Evolutionary conservation across 805 yeast genomes (phyloP).

Genomic region (Starmerella kuoi): DNA sequence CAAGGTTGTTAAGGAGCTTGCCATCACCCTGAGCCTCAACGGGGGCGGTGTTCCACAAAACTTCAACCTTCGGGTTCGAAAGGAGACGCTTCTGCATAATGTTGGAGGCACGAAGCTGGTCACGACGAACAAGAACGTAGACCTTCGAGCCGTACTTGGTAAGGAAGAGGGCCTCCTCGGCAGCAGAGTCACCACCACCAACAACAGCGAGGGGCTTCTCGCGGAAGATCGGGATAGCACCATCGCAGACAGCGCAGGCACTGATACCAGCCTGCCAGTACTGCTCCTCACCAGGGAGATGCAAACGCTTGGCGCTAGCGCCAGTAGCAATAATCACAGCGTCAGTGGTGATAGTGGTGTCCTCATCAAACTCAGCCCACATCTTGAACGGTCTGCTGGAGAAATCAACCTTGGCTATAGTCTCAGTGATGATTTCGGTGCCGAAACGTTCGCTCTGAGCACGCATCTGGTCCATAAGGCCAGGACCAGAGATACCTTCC

Average conservation of each 20-base stretch:
- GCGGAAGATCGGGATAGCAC: constrained; percentile 98
- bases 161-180: constrained; percentile 94
- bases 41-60: constrained; percentile 75
- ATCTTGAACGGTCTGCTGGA: constrained; percentile 83
- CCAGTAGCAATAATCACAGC: constrained; percentile 93
- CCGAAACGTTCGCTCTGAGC: constrained; percentile 80
- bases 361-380: constrained; percentile 95
- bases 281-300: constrained; percentile 88
- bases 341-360: constrained; percentile 74
- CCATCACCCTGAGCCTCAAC: constrained; percentile 91
- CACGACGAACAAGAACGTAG: constrained; percentile 84
- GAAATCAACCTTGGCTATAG: constrained; percentile 84
- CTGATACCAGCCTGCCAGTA: constrained; percentile 99
- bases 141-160: constrained; percentile 98
- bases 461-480: constrained; percentile 88
- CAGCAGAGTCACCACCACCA: constrained; percentile 99
- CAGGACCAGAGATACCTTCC: constrained; percentile 73
- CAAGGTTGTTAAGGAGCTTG: constrained; percentile 54
- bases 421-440: constrained; percentile 87
- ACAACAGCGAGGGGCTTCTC: constrained; percentile 94
- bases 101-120: constrained; percentile 83
- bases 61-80: constrained; percentile 77
- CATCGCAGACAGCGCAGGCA: constrained; percentile 99
- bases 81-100: constrained; percentile 93
- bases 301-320: constrained; percentile 91